Evolutionary conservation across 139 green algal genomes (phyloP).

Genomic region (Chlorella sp.): DNA sequence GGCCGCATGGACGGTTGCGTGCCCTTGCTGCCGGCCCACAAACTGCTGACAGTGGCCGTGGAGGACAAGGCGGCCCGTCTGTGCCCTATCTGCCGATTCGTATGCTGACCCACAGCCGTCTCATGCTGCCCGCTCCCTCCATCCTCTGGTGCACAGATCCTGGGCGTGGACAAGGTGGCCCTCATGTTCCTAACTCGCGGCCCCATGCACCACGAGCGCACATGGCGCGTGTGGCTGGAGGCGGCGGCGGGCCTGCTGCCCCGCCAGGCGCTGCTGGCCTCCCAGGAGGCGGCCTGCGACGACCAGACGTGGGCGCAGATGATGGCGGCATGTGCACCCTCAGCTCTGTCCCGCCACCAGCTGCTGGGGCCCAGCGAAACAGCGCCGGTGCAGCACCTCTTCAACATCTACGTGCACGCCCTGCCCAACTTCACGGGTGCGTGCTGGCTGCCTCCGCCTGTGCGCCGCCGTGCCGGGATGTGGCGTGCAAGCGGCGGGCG

Average conservation of each 20-base stretch:
- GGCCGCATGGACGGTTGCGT: too few relatives aligned
- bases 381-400: not conserved
- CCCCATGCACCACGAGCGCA: slow-evolving; percentile 8
- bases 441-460: not conserved
- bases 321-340: too few relatives aligned
- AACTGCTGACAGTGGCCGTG: too few relatives aligned
- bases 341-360: too few relatives aligned
- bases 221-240: slow-evolving; percentile 29
- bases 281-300: not conserved
- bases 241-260: slow-evolving; percentile 13
- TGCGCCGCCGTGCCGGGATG: too few relatives aligned
- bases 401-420: slow-evolving; percentile 2
- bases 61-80: too few relatives aligned
- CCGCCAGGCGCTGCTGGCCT: not conserved
- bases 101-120: too few relatives aligned
- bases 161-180: slow-evolving; percentile 5
- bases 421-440: not conserved
- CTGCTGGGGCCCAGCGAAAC: too few relatives aligned
- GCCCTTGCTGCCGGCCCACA: too few relatives aligned
- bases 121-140: not conserved
- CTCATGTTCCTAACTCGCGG: slow-evolving; percentile 11
- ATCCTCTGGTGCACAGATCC: not conserved
- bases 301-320: not conserved
- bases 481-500: too few relatives aligned
- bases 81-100: too few relatives aligned